Conservation (phyloP, 139 green algal species). For the Tetradesmus obliquus region DNA sequence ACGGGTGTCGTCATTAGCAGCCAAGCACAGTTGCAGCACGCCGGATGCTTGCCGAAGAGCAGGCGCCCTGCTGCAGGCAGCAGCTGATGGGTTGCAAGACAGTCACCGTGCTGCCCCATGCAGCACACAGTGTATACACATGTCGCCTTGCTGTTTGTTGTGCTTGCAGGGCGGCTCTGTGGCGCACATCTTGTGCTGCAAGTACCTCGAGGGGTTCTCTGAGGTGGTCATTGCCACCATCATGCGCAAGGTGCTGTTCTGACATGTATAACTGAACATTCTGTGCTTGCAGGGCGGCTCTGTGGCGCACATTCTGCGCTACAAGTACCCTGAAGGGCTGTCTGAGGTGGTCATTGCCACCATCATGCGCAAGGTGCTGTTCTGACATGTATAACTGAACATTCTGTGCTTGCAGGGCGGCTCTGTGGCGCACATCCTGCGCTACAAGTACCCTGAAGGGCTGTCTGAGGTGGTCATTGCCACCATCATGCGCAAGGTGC, state of each 20-base stretch:
- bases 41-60: background rate
- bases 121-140: too few relatives aligned
- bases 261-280: too few relatives aligned
- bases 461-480: constrained; percentile 89
- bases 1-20: too few relatives aligned
- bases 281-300: constrained; percentile 66
- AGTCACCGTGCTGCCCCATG: too few relatives aligned
- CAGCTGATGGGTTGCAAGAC: background rate
- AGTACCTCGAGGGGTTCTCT: constrained; percentile 65
- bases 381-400: too few relatives aligned
- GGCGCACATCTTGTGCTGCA: constrained; percentile 87
- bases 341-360: constrained; percentile 91
- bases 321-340: constrained; percentile 62
- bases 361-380: constrained; percentile 73
- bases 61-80: background rate
- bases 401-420: constrained; percentile 36
- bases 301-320: constrained; percentile 88
- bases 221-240: constrained; percentile 93
- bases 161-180: constrained; percentile 68
- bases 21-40: too few relatives aligned
- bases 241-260: constrained; percentile 63
- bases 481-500: constrained; percentile 80
- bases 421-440: constrained; percentile 84
- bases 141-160: too few relatives aligned
- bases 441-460: constrained; percentile 74